These are phyloP conservation scores for Melaleuca quinquenervia DNA, from an alignment of 345 rosid species.

Conservation along the genomic window DNA sequence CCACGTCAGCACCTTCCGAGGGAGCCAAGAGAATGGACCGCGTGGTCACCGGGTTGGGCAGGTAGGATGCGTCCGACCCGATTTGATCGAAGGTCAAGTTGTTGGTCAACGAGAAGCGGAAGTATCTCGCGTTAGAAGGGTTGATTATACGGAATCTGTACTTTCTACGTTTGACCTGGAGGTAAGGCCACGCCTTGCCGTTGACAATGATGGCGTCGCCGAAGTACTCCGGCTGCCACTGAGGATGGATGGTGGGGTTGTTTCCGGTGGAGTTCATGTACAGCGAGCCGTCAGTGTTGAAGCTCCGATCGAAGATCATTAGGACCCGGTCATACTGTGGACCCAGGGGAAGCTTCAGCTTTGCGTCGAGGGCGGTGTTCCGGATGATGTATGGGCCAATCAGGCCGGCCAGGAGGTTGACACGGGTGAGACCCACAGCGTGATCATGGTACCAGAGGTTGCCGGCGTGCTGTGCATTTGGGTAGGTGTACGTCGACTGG, in stretches of 20 bases:
- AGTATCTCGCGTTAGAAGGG: slow-evolving; percentile 70
- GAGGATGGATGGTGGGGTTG: slow-evolving; percentile 75
- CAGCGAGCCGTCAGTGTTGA: slow-evolving; percentile 43
- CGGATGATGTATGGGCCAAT: slow-evolving; percentile 63
- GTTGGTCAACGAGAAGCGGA: slow-evolving; percentile 48
- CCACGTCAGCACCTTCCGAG: slow-evolving; percentile 58
- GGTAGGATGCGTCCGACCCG: slow-evolving; percentile 54
- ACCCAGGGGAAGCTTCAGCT: slow-evolving; percentile 41
- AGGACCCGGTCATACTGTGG: slow-evolving; percentile 46
- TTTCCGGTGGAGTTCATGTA: slow-evolving; percentile 77
- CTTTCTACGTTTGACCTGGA: slow-evolving; percentile 60
- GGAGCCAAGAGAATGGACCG: slow-evolving; percentile 41
- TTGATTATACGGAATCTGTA: slow-evolving; percentile 67
- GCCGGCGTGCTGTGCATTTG: slow-evolving; percentile 68
- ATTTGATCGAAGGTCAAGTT: slow-evolving; percentile 44
- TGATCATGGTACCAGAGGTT: slow-evolving; percentile 92
- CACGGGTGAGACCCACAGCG: slow-evolving; percentile 66
- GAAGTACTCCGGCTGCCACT: slow-evolving; percentile 86
- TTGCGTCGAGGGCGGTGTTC: slow-evolving; percentile 29
- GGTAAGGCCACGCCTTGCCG: slow-evolving; percentile 76
- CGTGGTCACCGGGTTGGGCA: slow-evolving; percentile 23
- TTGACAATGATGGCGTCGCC: slow-evolving; percentile 66
- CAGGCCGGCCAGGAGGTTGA: slow-evolving; percentile 76
- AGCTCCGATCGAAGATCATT: slow-evolving; percentile 58
- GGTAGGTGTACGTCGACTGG: slow-evolving; percentile 30